phyloP scores from a whole-genome alignment of 2,329 filamentous ascomycete genomes.

The Penicillium glabrum region DNA sequence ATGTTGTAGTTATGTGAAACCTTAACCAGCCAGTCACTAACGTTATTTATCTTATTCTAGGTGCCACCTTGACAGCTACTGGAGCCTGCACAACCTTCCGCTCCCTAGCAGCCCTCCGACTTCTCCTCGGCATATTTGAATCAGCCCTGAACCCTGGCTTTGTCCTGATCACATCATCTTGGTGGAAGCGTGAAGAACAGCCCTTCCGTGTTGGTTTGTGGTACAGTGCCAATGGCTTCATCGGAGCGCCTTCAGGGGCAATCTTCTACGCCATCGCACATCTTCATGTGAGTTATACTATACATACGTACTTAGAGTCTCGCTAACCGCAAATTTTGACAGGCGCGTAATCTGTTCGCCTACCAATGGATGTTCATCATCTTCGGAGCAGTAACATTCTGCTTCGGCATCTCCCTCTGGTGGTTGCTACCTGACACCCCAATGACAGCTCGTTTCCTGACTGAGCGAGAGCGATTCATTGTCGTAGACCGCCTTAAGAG shows the following conservation, averaged over 20 bases:
- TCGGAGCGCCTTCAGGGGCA: not conserved
- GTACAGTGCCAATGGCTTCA: slow-evolving; percentile 7
- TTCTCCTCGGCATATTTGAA: slow-evolving; percentile 1
- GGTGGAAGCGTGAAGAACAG: slow-evolving; percentile 5
- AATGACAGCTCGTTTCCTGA: not conserved
- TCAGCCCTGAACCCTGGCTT: not conserved
- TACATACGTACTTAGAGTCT: not conserved
- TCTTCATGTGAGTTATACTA: not conserved
- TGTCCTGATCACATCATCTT: not conserved
- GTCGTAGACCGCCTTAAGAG: slow-evolving; percentile 4
- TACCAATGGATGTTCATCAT: slow-evolving; percentile 11
- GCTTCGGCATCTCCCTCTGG: slow-evolving; percentile 3
- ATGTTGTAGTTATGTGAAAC: not conserved
- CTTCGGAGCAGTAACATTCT: slow-evolving; percentile 1
- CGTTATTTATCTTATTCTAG: not conserved
- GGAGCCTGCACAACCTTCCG: not conserved
- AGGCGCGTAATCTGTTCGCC: not conserved
- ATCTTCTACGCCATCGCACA: not conserved
- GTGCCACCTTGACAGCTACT: not conserved
- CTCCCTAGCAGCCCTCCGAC: not conserved
- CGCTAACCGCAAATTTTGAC: not conserved
- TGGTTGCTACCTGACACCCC: slow-evolving; percentile 1
- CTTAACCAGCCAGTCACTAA: not conserved
- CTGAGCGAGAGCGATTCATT: not conserved
- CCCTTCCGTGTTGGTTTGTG: not conserved